Evolutionary conservation across 148 eudicot genomes (phyloP).

Genomic region (Vaccinium darrowii): DNA sequence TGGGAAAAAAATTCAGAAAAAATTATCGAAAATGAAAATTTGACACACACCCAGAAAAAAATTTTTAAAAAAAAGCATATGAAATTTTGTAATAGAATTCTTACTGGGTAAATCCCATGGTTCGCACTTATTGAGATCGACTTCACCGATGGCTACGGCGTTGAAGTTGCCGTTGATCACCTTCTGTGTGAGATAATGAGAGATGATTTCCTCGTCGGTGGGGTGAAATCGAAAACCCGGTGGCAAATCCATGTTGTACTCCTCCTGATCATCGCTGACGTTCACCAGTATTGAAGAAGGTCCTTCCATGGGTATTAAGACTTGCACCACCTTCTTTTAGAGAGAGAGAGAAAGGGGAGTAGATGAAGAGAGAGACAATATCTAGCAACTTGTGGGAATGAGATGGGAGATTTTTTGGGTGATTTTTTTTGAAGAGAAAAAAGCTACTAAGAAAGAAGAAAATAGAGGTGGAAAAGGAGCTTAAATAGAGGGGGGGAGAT

Average conservation of each 20-base stretch:
- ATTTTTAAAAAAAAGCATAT: background rate
- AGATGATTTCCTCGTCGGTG: constrained; percentile 40
- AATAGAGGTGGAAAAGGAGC: background rate
- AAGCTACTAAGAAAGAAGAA: background rate
- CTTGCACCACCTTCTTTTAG: background rate
- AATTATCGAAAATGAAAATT: background rate
- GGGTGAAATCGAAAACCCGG: constrained; percentile 45
- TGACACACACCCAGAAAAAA: background rate
- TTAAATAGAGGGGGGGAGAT: background rate
- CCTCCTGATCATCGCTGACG: background rate
- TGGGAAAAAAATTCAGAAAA: background rate
- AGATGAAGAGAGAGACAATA: background rate
- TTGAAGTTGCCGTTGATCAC: constrained; percentile 27
- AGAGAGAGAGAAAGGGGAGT: background rate
- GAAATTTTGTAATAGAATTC: background rate
- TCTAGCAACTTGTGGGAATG: background rate
- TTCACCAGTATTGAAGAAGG: constrained; percentile 5
- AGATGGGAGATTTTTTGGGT: background rate
- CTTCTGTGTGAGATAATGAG: constrained; percentile 31
- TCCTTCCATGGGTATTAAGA: constrained; percentile 15
- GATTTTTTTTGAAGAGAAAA: background rate
- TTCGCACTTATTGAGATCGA: constrained; percentile 44
- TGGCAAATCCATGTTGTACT: constrained; percentile 29
- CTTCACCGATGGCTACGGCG: constrained; percentile 35
- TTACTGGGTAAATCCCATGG: constrained; percentile 51